A percentile compares a stretch with the other conserved stretches of the same genome.
Conservation (phyloP, 2,329 filamentous ascomycete genomes). For the Alternaria ventricosa region DNA sequence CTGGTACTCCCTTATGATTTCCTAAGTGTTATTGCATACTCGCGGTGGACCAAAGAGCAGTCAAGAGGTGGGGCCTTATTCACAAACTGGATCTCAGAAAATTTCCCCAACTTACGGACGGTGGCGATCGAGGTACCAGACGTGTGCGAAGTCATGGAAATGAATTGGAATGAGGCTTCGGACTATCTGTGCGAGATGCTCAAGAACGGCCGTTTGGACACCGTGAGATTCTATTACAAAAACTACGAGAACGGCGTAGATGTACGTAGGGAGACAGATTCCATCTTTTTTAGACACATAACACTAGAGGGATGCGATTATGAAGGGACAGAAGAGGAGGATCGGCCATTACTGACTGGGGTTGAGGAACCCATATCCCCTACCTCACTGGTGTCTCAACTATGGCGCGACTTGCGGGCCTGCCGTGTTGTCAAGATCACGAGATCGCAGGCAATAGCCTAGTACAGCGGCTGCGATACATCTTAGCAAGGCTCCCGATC, state of each 20-base stretch:
- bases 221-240: not conserved
- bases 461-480: not conserved
- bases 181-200: not conserved
- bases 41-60: not conserved
- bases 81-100: not conserved
- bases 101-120: not conserved
- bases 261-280: not conserved
- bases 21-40: not conserved
- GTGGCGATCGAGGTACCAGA: not conserved
- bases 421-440: not conserved
- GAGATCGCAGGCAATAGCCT: not conserved
- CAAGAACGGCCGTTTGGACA: not conserved
- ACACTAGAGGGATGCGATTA: not conserved
- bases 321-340: not conserved
- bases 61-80: not conserved
- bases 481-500: not conserved
- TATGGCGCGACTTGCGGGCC: not conserved
- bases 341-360: not conserved
- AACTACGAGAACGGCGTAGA: too few species aligned
- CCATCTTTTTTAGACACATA: not conserved
- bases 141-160: not conserved
- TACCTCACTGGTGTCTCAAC: not conserved
- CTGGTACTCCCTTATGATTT: not conserved
- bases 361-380: not conserved
- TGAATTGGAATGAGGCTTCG: not conserved